phyloP scores from a whole-genome alignment of 345 rosid genomes.

The Sonneratia caseolaris region DNA sequence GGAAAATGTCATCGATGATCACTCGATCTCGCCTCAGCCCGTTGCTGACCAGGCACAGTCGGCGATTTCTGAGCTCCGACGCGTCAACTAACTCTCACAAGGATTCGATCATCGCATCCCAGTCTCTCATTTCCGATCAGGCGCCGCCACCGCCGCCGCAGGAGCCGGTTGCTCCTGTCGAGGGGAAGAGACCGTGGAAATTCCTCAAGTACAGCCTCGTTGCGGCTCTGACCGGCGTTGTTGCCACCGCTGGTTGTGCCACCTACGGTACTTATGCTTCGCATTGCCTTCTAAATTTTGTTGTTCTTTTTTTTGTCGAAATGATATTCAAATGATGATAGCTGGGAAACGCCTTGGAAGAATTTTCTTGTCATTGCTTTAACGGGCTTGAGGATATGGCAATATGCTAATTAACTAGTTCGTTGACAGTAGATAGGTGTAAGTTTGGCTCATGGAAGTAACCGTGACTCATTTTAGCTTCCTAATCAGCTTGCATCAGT shows the following conservation, averaged over 20 bases:
- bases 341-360: not conserved
- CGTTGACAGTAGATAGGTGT: not conserved
- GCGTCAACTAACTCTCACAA: conserved; percentile 24
- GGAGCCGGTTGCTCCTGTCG: conserved; percentile 21
- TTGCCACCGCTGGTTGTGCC: conserved; percentile 46
- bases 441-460: not conserved
- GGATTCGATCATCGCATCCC: conserved; percentile 34
- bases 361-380: not conserved
- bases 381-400: not conserved
- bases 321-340: not conserved
- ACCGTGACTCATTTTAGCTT: not conserved
- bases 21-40: conserved; percentile 46
- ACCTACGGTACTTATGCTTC: conserved; percentile 38
- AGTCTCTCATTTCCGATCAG: conserved; percentile 35
- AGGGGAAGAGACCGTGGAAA: conserved; percentile 34
- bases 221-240: conserved; percentile 48
- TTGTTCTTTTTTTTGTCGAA: not conserved
- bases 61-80: conserved; percentile 29
- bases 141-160: conserved; percentile 23
- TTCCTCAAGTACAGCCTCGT: conserved; percentile 48
- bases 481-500: not conserved
- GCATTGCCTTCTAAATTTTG: too few relatives aligned
- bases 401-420: not conserved
- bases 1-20: conserved; percentile 38
- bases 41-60: conserved; percentile 11